Evolutionary conservation across 495 filamentous ascomycete genomes (phyloP), one percentile per base, ranked within the genome.

Genomic region (Penicillium verhagenii): DNA sequence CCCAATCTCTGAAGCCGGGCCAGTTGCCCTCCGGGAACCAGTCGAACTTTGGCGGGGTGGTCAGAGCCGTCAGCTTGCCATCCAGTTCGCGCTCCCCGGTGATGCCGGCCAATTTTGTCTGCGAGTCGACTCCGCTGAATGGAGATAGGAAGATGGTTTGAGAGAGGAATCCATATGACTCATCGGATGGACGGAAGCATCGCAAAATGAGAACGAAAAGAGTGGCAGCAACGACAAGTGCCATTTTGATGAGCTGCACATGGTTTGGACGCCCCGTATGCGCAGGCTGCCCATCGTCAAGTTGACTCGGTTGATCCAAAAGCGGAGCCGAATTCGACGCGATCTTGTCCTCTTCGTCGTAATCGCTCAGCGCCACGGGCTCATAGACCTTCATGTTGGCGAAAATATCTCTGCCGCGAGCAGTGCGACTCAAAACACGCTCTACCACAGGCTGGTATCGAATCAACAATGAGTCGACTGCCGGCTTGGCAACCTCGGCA

Each of bases 1-100:
- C 31, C 66, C 66, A 69, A 49, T 69, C 66, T 13, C 55, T 42
- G 46, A 69, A 69, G 9, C 66, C 66, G n/a, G 54, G 56, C 51
- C 57, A 57, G 20, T 55, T 47, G 8, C 59, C 54, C 29, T 60
- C 43, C 5, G 66, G 64, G 3, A 69, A 43, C 66, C 66, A 69
- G 50, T 64, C 55, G 23, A 62, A 63, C 6, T 47, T 21, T 1
- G 53, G 58, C 1, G 64, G 56, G 1, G 55, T 38, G 28, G 49
- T 47, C 47, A 69, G 40, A 23, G 66, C 64, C 9, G 66, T 63
- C 3, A 46, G 42, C 47, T 60, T 59, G 16, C 48, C 49, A 23
- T 58, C 40, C 50, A 61, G 53, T 1, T 47, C 52, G 38, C 29
- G 53, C 10, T 65, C 53, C 14, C 45, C 43, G 25, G 50, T 42